These are phyloP conservation scores for Tetracladium marchalianum DNA, from an alignment of 495 filamentous ascomycete species.

Conservation along the genomic window DNA sequence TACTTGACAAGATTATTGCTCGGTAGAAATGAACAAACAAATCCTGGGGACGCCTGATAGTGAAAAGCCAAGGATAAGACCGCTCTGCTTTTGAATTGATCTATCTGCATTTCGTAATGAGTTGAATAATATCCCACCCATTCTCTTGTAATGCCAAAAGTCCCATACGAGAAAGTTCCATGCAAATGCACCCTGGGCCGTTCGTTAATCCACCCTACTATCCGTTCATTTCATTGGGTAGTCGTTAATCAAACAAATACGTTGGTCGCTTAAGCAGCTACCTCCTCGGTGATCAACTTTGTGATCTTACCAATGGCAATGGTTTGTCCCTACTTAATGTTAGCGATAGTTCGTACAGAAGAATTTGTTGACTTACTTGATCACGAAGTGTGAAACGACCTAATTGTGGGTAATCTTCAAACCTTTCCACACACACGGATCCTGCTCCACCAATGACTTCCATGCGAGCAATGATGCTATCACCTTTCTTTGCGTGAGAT, in stretches of 20 bases:
- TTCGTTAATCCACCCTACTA: background rate
- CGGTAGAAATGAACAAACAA: no score
- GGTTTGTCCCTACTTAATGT: constrained; percentile 64
- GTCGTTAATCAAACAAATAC: constrained; percentile 9
- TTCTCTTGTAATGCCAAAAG: background rate
- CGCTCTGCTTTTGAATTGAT: background rate
- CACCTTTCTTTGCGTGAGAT: constrained; percentile 82
- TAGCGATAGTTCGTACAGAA: constrained; percentile 1
- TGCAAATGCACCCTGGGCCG: constrained; percentile 3
- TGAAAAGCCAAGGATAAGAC: no score
- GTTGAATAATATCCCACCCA: background rate
- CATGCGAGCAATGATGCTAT: constrained; percentile 86
- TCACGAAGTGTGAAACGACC: constrained; percentile 93
- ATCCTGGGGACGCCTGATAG: no score
- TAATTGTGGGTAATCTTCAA: constrained; percentile 88
- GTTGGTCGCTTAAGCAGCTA: constrained; percentile 2
- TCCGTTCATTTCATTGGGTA: background rate
- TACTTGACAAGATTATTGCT: no score
- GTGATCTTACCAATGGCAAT: constrained; percentile 96
- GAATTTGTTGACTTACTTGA: constrained; percentile 46
- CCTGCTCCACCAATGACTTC: constrained; percentile 78
- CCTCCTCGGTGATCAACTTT: constrained; percentile 44
- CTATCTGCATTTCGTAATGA: background rate
- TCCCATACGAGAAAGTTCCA: background rate
- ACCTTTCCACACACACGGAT: constrained; percentile 82